phyloP scores from a whole-genome alignment of 768 basidiomycete genomes.

The Amylocystis lapponica region DNA sequence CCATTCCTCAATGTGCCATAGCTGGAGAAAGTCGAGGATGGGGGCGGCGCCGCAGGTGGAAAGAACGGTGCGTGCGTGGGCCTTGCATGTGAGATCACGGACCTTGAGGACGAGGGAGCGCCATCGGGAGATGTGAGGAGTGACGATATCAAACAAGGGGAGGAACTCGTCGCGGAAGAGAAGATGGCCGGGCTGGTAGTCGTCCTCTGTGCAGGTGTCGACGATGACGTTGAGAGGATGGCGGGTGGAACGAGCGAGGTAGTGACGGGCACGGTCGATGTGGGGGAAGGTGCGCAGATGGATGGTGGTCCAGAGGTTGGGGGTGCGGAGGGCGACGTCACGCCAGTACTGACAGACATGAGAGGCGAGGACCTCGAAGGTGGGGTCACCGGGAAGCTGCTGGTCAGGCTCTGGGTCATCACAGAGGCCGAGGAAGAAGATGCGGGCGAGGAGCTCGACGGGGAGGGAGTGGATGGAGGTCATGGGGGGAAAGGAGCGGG shows the following conservation, averaged over 20 bases:
- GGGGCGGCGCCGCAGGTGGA: slow-evolving; percentile 48
- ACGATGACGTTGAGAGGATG: slow-evolving; percentile 46
- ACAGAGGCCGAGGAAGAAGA: slow-evolving; percentile 51
- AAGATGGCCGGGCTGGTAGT: slow-evolving; percentile 44
- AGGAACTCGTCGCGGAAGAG: slow-evolving; percentile 46
- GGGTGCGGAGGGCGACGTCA: slow-evolving; percentile 43
- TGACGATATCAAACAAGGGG: slow-evolving; percentile 29
- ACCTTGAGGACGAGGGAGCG: slow-evolving; percentile 56
- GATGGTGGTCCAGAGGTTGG: slow-evolving; percentile 47
- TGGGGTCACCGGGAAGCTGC: slow-evolving; percentile 33
- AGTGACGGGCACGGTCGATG: slow-evolving; percentile 40
- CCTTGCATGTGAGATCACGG: slow-evolving; percentile 54
- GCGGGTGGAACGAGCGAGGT: slow-evolving; percentile 32
- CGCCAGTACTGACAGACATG: slow-evolving; percentile 59
- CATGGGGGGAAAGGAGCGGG: slow-evolving; percentile 9
- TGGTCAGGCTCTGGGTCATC: not conserved
- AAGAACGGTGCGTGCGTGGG: slow-evolving; percentile 43
- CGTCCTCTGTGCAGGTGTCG: slow-evolving; percentile 45
- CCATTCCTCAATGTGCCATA: slow-evolving; percentile 63
- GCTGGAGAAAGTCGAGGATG: slow-evolving; percentile 51
- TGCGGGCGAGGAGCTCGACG: slow-evolving; percentile 25
- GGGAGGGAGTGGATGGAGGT: slow-evolving; percentile 24
- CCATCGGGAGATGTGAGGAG: slow-evolving; percentile 46
- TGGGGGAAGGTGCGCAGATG: slow-evolving; percentile 48
- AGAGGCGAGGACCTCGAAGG: slow-evolving; percentile 50